Percentiles rank a stretch among this genome's conserved stretches.
phyloP scores from a whole-genome alignment of 306 rosid species.

The Heteromeles arbutifolia region DNA sequence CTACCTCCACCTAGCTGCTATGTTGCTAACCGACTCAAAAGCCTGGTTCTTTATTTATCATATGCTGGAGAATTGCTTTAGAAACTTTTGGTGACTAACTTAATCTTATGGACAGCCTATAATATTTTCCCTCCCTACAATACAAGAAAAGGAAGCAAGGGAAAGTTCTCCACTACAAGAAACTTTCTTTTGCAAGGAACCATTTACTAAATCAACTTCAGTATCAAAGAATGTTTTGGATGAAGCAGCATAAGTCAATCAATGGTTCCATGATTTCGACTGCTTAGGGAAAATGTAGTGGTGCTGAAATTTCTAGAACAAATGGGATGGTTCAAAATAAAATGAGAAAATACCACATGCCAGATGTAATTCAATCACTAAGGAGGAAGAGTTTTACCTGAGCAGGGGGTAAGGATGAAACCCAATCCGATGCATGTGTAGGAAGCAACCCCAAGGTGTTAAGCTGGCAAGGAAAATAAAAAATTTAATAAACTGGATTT shows the following conservation, averaged over 20 bases:
- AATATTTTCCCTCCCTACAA: background rate
- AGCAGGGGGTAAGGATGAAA: conserved; percentile 84
- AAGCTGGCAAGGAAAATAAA: conserved; percentile 47
- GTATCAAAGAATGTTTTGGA: background rate
- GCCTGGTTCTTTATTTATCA: background rate
- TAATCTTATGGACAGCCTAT: background rate
- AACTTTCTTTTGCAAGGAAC: background rate
- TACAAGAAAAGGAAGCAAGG: background rate
- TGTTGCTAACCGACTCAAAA: background rate
- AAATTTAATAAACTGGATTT: background rate
- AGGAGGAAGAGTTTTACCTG: conserved; percentile 48
- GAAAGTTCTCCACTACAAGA: background rate
- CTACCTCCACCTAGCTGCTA: background rate
- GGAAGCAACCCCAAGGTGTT: conserved; percentile 95
- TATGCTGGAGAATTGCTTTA: background rate
- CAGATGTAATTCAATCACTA: background rate
- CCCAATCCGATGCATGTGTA: conserved; percentile 97
- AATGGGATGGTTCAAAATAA: background rate
- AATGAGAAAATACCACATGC: background rate
- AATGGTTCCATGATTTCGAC: background rate
- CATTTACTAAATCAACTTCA: background rate
- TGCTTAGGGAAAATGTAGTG: background rate
- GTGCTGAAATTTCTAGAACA: background rate
- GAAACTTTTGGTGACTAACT: background rate
- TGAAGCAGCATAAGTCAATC: background rate